phyloP scores from a whole-genome alignment of 23 red algal species.

The Gracilariopsis chorda region DNA sequence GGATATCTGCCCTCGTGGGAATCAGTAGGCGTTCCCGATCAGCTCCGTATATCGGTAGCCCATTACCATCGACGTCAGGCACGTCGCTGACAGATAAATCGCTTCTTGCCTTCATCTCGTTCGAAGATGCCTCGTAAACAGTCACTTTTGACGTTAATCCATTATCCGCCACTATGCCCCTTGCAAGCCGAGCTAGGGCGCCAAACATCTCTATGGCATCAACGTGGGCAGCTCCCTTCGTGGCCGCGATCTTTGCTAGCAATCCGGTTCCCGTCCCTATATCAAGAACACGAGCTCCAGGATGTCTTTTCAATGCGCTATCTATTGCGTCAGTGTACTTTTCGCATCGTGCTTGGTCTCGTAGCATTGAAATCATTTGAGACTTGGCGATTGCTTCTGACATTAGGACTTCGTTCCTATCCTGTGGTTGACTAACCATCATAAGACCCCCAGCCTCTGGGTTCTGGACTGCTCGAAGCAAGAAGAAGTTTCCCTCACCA shows the following conservation, averaged over 20 bases:
- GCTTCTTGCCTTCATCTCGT: not conserved
- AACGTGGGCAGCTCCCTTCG: slow-evolving; percentile 53
- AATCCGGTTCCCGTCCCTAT: slow-evolving; percentile 69
- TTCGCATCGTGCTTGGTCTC: slow-evolving; percentile 17
- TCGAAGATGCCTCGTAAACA: slow-evolving; percentile 33
- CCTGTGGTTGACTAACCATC: not conserved
- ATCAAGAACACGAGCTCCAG: slow-evolving; percentile 27
- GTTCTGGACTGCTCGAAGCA: slow-evolving; percentile 49
- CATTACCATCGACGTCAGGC: not conserved
- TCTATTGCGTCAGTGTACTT: slow-evolving; percentile 28
- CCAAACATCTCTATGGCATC: slow-evolving; percentile 69
- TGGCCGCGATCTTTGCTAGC: slow-evolving; percentile 46
- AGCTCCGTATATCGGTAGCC: not conserved
- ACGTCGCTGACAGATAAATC: not conserved
- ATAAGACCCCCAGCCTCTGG: slow-evolving; percentile 34
- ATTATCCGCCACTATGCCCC: slow-evolving; percentile 30
- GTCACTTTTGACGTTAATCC: slow-evolving; percentile 11
- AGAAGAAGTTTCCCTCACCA: slow-evolving; percentile 12
- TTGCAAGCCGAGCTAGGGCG: slow-evolving; percentile 33
- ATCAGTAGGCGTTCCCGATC: not conserved
- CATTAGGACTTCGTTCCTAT: slow-evolving; percentile 8
- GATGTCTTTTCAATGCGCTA: not conserved
- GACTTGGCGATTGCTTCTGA: slow-evolving; percentile 35
- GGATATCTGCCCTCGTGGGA: slow-evolving; percentile 7
- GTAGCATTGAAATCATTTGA: slow-evolving; percentile 63